These are phyloP conservation scores for Helminthosporium solani DNA, from an alignment of 2,329 filamentous ascomycete genomes.

Conservation along the genomic window DNA sequence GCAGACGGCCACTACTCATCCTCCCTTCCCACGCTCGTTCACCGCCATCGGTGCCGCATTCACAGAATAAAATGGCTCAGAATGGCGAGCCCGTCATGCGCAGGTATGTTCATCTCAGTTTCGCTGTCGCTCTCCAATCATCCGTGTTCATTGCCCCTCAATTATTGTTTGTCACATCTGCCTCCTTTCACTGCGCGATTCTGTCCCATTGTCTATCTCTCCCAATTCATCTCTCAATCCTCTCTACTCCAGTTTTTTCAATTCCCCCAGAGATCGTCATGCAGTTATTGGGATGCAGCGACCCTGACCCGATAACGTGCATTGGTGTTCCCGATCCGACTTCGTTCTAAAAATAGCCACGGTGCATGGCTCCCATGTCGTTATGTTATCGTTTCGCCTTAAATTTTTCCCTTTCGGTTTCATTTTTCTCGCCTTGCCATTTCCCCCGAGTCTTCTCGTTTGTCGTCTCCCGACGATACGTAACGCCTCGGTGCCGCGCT, in stretches of 20 bases:
- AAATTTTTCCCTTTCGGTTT: slow-evolving; percentile 18
- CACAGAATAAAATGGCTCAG: slow-evolving; percentile 37
- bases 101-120: slow-evolving; percentile 55
- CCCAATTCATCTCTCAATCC: neutral
- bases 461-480: neutral
- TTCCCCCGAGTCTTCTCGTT: neutral
- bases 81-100: slow-evolving; percentile 60
- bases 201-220: neutral
- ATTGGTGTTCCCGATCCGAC: slow-evolving; percentile 42
- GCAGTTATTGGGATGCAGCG: slow-evolving; percentile 26
- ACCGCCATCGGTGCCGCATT: neutral
- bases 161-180: neutral
- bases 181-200: neutral
- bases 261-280: slow-evolving; percentile 12
- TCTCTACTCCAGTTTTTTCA: neutral
- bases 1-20: neutral
- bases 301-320: slow-evolving; percentile 38
- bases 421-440: slow-evolving; percentile 7
- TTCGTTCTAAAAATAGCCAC: slow-evolving; percentile 39
- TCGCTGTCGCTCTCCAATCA: slow-evolving; percentile 7
- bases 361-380: slow-evolving; percentile 34
- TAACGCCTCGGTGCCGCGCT: slow-evolving; percentile 11
- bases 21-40: neutral
- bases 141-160: slow-evolving; percentile 2
- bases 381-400: slow-evolving; percentile 36